phyloP scores from a whole-genome alignment of 1,139 yeast species.

The Blastobotrys capitulatus region DNA sequence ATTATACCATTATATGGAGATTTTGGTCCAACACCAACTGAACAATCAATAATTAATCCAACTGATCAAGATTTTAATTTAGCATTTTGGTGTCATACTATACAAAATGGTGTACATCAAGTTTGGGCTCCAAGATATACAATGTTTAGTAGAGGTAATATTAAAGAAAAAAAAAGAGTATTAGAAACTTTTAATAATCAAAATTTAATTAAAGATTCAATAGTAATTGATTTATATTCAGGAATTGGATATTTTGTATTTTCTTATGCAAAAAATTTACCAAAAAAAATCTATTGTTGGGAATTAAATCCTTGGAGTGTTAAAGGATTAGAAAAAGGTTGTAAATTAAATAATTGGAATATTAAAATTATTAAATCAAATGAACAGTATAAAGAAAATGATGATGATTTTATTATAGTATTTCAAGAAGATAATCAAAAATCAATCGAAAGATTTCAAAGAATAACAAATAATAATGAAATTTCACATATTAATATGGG shows the following conservation, averaged over 20 bases:
- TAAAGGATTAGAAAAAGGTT: conserved; percentile 60
- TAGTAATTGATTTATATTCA: conserved; percentile 65
- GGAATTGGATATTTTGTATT: conserved; percentile 86
- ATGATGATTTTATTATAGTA: conserved; percentile 36
- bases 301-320: conserved; percentile 85
- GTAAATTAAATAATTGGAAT: conserved; percentile 41
- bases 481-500: conserved; percentile 70
- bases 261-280: conserved; percentile 55
- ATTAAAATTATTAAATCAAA: conserved; percentile 34
- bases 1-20: conserved; percentile 58
- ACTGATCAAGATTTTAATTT: conserved; percentile 38
- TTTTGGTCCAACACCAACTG: conserved; percentile 45
- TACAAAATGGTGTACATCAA: conserved; percentile 73
- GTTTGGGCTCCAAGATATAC: conserved; percentile 82
- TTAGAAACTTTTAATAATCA: conserved; percentile 32
- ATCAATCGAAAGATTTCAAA: conserved; percentile 40
- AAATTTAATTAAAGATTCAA: conserved; percentile 33
- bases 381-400: conserved; percentile 31
- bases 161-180: conserved; percentile 72
- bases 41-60: conserved; percentile 37
- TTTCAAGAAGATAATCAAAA: conserved; percentile 59
- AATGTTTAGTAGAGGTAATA: conserved; percentile 88
- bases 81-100: conserved; percentile 67
- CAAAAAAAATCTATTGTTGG: conserved; percentile 61
- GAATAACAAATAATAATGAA: background rate